A percentile compares a stretch with the other conserved stretches of the same genome.
Evolutionary conservation across 805 yeast genomes (phyloP).

Genomic region (Sungouiozyma intestinalis): DNA sequence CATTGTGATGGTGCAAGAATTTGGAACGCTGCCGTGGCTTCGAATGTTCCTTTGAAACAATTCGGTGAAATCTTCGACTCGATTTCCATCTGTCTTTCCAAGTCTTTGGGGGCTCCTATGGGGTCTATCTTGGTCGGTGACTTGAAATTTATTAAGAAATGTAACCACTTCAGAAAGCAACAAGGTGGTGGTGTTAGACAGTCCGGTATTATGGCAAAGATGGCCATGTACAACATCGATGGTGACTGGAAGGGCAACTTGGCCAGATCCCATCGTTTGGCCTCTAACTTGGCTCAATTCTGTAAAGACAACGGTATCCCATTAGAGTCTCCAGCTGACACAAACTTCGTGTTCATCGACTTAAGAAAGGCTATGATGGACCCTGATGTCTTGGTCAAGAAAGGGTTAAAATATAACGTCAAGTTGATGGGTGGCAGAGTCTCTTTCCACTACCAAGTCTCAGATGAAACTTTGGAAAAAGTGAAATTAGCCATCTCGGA

Average conservation of each 20-base stretch:
- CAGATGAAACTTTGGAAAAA: constrained; percentile 43
- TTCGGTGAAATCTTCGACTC: constrained; percentile 75
- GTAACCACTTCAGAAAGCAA: constrained; percentile 83
- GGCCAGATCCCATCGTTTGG: constrained; percentile 38
- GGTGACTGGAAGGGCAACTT: constrained; percentile 53
- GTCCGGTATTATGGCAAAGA: constrained; percentile 67
- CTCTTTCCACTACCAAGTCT: constrained; percentile 68
- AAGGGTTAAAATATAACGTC: constrained; percentile 50
- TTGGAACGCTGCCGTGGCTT: constrained; percentile 76
- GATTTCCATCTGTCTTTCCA: constrained; percentile 82
- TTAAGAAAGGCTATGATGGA: constrained; percentile 43
- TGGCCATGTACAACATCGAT: constrained; percentile 73
- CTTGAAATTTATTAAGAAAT: constrained; percentile 46
- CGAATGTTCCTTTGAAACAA: constrained; percentile 52
- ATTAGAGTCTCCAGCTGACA: constrained; percentile 66
- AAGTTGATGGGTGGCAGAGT: constrained; percentile 63
- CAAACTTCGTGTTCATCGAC: constrained; percentile 77
- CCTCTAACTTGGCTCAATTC: constrained; percentile 41
- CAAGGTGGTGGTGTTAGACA: constrained; percentile 92
- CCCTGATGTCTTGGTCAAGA: constrained; percentile 41
- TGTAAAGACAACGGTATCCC: constrained; percentile 44
- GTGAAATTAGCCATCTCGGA: constrained; percentile 50
- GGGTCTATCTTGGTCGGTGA: constrained; percentile 80
- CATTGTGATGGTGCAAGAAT: constrained; percentile 95
- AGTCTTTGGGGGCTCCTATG: constrained; percentile 87